These are phyloP conservation scores for Bolboschoenus planiculmis DNA, from an alignment of 176 grass and related monocot genomes.

Conservation along the genomic window DNA sequence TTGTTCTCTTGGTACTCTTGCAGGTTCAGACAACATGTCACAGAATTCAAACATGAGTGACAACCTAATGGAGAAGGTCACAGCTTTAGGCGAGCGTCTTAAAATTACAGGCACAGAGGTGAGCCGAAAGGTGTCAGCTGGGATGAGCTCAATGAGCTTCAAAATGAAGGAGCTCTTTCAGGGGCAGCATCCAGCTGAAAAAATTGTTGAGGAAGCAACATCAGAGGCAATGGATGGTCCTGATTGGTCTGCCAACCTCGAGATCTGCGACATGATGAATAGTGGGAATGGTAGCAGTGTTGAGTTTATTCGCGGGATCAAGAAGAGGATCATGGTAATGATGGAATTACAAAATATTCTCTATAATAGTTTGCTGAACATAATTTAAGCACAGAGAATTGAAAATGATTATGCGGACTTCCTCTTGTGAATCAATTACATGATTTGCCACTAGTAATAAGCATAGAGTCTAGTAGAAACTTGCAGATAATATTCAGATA, in stretches of 20 bases:
- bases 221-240: slow-evolving; percentile 65
- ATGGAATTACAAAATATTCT: background rate
- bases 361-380: background rate
- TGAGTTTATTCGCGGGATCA: slow-evolving; percentile 73
- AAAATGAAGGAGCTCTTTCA: slow-evolving; percentile 94
- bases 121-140: slow-evolving; percentile 66
- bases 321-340: slow-evolving; percentile 70
- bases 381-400: background rate
- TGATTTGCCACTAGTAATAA: background rate
- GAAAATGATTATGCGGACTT: background rate
- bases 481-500: background rate
- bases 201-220: slow-evolving; percentile 84
- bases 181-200: slow-evolving; percentile 61
- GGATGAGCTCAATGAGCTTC: slow-evolving; percentile 88
- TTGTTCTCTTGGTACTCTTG: background rate
- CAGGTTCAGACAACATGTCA: slow-evolving; percentile 4
- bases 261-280: slow-evolving; percentile 82
- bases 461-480: background rate
- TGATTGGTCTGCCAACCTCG: slow-evolving; percentile 70
- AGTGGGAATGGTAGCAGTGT: slow-evolving; percentile 58
- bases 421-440: background rate
- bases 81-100: slow-evolving; percentile 64
- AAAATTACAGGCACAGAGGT: slow-evolving; percentile 79
- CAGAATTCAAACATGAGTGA: slow-evolving; percentile 49
- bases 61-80: slow-evolving; percentile 91